Base-by-base conservation (phyloP, 2,329 filamentous ascomycete species). In the Pseudofabraea citricarpa region DNA sequence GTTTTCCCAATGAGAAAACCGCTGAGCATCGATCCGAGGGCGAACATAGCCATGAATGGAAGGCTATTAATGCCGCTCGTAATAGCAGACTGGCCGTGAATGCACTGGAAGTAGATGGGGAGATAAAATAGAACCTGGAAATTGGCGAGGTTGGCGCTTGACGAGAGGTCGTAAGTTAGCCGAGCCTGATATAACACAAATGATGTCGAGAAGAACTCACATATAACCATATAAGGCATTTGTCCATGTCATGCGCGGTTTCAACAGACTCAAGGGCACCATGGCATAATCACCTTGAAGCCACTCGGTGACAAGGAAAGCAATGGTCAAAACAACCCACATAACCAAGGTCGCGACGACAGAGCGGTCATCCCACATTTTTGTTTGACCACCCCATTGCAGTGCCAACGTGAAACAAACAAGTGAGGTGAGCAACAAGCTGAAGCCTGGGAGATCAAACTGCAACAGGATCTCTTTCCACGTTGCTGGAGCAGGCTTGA, bases 231-330 rank as follows among this genome's bases (percentile, higher is more conserved):
- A 31, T 38, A 20, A 36, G 20, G 4, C 47, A 10, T 63, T 61
- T 13, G 63, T 56, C 58, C 63, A 66, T 7, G 74, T 62, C 24
- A 65, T 52, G 1, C 70, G 61, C 36, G 62, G 62, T 4, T 47
- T 49, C 7, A 74, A 31, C 31, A 76, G 58, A 0, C 63, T 63
- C 4, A 65, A 58, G 0, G 67, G 66, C 3, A 77, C 60, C 64
- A 75, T 73, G 22, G 73, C 72, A 2, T 62, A 54, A 16, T 69
- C 66, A 6, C 68, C 70, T 36, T 64, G 61, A 31, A 50, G 64
- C 43, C 54, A 64, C 41, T 70, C 64, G 10, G 58, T 51, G 15
- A 56, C 32, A 12, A 47, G 49, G 50, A 68, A 70, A 16, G 48
- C 51, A 15, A 55, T 40, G 3, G 61, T 33, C 6, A 61, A 31